Percentiles rank a stretch among this genome's conserved stretches.
Conservation (phyloP, 2,329 filamentous ascomycete genomes). For the Scytalidium sp. region DNA sequence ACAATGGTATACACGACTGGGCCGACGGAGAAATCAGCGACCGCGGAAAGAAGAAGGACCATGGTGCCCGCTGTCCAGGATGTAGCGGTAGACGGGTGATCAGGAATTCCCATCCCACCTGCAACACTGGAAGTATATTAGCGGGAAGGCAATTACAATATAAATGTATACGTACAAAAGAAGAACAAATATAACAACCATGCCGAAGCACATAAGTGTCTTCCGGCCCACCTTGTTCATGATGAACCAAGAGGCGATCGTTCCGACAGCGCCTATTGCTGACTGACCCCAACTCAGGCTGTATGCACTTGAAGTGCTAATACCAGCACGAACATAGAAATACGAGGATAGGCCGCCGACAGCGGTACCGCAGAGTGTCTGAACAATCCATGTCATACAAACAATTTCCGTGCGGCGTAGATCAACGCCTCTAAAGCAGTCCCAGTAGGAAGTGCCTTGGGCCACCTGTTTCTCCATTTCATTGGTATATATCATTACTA, state of each 20-base stretch:
- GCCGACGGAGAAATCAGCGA: conserved; percentile 82
- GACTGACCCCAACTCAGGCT: conserved; percentile 31
- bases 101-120: conserved; percentile 45
- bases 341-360: conserved; percentile 62
- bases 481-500: conserved; percentile 53
- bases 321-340: conserved; percentile 54
- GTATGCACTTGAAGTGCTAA: conserved; percentile 59
- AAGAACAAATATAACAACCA: conserved; percentile 32
- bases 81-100: conserved; percentile 66
- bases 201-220: conserved; percentile 45
- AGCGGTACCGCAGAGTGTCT: conserved; percentile 59
- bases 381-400: conserved; percentile 56
- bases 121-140: conserved; percentile 53
- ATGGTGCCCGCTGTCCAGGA: conserved; percentile 49
- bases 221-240: conserved; percentile 44
- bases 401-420: conserved; percentile 49
- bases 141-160: neutral
- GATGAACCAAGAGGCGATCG: conserved; percentile 46
- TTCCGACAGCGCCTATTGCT: conserved; percentile 46
- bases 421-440: conserved; percentile 47
- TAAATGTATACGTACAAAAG: conserved; percentile 29
- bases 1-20: conserved; percentile 87
- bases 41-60: conserved; percentile 77
- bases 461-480: conserved; percentile 44
- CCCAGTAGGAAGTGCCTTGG: conserved; percentile 40